Conservation (phyloP, 768 basidiomycete genomes). For the Lyophyllum atratum region DNA sequence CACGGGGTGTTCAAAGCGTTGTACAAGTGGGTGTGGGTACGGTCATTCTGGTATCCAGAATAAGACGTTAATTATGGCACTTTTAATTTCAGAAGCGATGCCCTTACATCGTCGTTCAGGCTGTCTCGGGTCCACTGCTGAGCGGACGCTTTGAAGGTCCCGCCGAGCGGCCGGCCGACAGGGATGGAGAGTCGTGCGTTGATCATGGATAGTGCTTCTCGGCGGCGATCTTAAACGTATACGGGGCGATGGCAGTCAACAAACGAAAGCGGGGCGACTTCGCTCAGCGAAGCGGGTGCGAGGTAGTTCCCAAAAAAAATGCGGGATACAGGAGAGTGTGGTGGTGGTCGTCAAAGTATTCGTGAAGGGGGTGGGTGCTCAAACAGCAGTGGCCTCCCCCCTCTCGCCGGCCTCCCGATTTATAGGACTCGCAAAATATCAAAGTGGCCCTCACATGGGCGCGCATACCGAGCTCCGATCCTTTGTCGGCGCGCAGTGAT, state of each 20-base stretch:
- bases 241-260: too few relatives aligned
- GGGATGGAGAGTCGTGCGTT: not conserved
- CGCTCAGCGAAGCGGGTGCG: not conserved
- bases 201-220: conserved; percentile 10
- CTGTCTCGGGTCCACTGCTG: not conserved
- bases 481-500: not conserved
- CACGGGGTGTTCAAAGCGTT: not conserved
- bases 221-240: not conserved
- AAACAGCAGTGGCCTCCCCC: not conserved
- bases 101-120: not conserved
- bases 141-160: not conserved
- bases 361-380: not conserved
- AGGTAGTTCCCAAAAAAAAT: conserved; percentile 1
- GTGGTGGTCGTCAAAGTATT: too few relatives aligned
- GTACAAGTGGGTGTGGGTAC: not conserved
- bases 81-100: not conserved
- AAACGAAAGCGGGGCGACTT: not conserved
- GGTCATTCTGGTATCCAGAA: not conserved
- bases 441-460: not conserved
- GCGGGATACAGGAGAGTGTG: not conserved
- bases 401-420: not conserved
- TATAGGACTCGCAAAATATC: not conserved
- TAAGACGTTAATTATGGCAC: not conserved
- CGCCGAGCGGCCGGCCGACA: not conserved
- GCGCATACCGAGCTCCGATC: not conserved